Conservation (phyloP, 202 grass and related monocot species). For the Setaria italica region DNA sequence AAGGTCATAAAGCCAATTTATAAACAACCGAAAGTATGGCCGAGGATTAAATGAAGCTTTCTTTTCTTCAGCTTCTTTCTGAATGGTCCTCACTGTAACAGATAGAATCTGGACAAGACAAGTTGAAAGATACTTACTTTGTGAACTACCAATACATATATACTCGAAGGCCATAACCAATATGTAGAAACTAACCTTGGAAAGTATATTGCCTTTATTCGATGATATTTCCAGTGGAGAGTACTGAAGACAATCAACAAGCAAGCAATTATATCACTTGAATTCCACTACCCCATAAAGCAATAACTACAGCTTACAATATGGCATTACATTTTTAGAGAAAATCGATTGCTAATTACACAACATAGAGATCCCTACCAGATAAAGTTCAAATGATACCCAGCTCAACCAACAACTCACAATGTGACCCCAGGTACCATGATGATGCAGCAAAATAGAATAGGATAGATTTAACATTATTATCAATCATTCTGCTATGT, state of each 20-base stretch:
- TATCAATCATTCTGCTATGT: no score
- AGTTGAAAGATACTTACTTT: constrained; percentile 14
- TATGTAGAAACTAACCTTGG: constrained; percentile 60
- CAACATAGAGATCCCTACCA: constrained; percentile 6
- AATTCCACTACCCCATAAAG: not conserved
- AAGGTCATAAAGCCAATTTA: constrained; percentile 81
- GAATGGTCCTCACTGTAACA: constrained; percentile 63
- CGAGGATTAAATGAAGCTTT: constrained; percentile 75
- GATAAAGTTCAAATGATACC: not conserved
- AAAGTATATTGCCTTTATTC: constrained; percentile 65
- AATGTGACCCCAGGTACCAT: not conserved
- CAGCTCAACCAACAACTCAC: not conserved
- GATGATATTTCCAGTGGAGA: constrained; percentile 48
- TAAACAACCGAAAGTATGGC: constrained; percentile 83
- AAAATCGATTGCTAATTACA: not conserved
- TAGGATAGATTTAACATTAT: not conserved
- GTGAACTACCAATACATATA: not conserved
- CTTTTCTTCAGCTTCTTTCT: constrained; percentile 86
- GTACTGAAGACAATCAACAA: constrained; percentile 56
- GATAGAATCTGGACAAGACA: constrained; percentile 65
- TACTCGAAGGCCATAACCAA: constrained; percentile 12
- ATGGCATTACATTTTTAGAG: not conserved
- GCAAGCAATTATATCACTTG: constrained; percentile 29
- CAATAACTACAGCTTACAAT: not conserved
- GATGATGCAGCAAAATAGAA: not conserved